phyloP scores from a whole-genome alignment of 257 asterid species.

The Cruciata laevipes region DNA sequence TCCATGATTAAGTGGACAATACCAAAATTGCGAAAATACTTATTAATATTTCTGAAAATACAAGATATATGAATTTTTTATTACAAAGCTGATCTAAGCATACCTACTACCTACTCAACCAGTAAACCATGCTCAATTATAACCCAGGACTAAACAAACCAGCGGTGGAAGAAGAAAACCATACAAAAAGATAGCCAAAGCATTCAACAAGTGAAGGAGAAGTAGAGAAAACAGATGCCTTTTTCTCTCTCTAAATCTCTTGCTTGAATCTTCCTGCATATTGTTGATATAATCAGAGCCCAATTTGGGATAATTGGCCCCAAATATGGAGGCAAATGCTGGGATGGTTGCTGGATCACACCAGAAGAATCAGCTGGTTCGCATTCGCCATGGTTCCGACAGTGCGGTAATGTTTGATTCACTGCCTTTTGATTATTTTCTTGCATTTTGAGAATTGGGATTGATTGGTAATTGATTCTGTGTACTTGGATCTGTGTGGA shows the following conservation, averaged over 20 bases:
- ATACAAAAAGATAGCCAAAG: constrained; percentile 15
- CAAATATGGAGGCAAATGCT: constrained; percentile 62
- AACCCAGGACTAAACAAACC: constrained; percentile 4
- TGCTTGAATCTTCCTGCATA: not conserved
- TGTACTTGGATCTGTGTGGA: constrained; percentile 28
- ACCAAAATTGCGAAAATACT: no score
- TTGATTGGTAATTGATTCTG: not conserved
- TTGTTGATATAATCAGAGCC: constrained; percentile 2
- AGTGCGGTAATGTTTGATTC: constrained; percentile 45
- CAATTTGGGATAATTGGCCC: not conserved
- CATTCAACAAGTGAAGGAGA: constrained; percentile 5
- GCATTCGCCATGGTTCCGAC: constrained; percentile 64
- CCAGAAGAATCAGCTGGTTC: constrained; percentile 65
- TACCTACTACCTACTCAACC: constrained; percentile 31
- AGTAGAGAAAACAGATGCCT: constrained; percentile 21
- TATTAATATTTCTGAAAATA: no score
- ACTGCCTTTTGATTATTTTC: not conserved
- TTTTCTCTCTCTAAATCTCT: constrained; percentile 3
- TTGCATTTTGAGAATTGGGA: constrained; percentile 10
- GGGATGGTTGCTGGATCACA: constrained; percentile 93
- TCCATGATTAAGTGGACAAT: no score
- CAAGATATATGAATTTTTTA: no score
- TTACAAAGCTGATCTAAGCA: not conserved
- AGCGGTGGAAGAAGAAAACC: constrained; percentile 14
- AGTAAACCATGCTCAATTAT: constrained; percentile 20